phyloP scores from a whole-genome alignment of 1,284 basidiomycete genomes.

The Porodaedalea pini region DNA sequence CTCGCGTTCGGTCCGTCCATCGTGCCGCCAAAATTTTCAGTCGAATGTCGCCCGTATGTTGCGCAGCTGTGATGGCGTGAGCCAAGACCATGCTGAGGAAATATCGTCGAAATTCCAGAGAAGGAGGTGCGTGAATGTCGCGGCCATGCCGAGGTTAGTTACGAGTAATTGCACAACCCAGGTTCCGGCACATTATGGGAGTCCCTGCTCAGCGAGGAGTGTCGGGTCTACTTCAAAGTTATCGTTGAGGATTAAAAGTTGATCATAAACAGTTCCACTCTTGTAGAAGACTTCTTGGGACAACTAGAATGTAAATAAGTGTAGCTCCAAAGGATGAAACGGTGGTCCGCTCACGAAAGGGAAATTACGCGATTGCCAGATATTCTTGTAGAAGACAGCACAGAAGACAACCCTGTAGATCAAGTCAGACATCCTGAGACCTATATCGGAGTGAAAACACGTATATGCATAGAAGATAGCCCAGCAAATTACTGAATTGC shows the following conservation, averaged over 20 bases:
- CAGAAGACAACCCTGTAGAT: constrained; percentile 39
- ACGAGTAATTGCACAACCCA: constrained; percentile 39
- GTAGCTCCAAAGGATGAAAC: neutral
- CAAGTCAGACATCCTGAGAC: neutral
- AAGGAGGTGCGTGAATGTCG: constrained; percentile 48
- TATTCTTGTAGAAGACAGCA: constrained; percentile 41
- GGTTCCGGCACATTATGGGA: constrained; percentile 34
- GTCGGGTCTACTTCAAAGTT: constrained; percentile 45
- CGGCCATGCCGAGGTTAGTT: constrained; percentile 41
- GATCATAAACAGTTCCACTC: constrained; percentile 47
- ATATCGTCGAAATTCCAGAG: constrained; percentile 50
- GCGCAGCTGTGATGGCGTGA: constrained; percentile 33
- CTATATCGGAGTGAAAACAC: constrained; percentile 18
- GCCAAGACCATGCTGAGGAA: constrained; percentile 42
- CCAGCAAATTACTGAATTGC: constrained; percentile 40
- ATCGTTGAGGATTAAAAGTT: constrained; percentile 44
- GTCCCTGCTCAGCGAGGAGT: constrained; percentile 41
- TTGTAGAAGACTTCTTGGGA: constrained; percentile 51
- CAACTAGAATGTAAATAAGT: constrained; percentile 27
- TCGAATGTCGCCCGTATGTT: constrained; percentile 34
- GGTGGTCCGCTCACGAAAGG: constrained; percentile 39
- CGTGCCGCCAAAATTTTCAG: constrained; percentile 44
- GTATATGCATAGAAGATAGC: constrained; percentile 44
- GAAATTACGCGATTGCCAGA: constrained; percentile 46
- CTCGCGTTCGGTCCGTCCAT: constrained; percentile 29